Evolutionary conservation across 345 rosid genomes (phyloP).

Genomic region (Linum trigynum): DNA sequence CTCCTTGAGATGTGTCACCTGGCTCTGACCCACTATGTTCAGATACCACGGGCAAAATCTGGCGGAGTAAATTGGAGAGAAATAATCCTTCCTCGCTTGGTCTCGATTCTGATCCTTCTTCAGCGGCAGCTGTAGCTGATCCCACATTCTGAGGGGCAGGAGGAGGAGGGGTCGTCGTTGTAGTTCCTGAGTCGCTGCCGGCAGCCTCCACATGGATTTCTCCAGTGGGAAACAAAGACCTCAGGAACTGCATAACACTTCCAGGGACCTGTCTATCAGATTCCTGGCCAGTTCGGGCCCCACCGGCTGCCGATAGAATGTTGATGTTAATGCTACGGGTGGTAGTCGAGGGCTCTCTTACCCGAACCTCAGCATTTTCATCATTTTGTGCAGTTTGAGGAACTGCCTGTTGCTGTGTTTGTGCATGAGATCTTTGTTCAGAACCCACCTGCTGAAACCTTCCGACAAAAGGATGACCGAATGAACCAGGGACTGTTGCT

Average conservation of each 20-base stretch:
- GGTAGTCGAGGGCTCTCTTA: constrained; percentile 24
- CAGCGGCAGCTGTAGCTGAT: constrained; percentile 17
- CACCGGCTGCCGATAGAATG: constrained; percentile 32
- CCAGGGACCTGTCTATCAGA: constrained; percentile 35
- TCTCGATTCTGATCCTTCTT: constrained; percentile 27
- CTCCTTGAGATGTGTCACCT: constrained; percentile 18
- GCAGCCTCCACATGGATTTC: constrained; percentile 43
- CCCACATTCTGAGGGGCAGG: constrained; percentile 23
- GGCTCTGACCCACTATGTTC: constrained; percentile 27
- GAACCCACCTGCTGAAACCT: constrained; percentile 41
- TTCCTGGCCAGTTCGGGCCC: constrained; percentile 34
- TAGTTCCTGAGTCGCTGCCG: constrained; percentile 18
- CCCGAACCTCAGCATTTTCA: constrained; percentile 29
- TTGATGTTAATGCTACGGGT: constrained; percentile 31
- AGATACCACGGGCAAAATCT: constrained; percentile 50
- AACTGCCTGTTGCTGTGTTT: constrained; percentile 27
- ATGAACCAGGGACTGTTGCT: constrained; percentile 42
- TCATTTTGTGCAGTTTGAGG: constrained; percentile 31
- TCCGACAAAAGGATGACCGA: constrained; percentile 45
- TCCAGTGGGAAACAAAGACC: constrained; percentile 47
- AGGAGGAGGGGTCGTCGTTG: constrained; percentile 13
- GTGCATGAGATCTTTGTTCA: constrained; percentile 33
- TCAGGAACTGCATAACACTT: constrained; percentile 40
- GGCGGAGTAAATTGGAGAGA: constrained; percentile 54
- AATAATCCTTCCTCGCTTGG: constrained; percentile 46